These are phyloP conservation scores for Fusarium sacchari DNA, from an alignment of 2,329 filamentous ascomycete genomes.

Conservation along the genomic window DNA sequence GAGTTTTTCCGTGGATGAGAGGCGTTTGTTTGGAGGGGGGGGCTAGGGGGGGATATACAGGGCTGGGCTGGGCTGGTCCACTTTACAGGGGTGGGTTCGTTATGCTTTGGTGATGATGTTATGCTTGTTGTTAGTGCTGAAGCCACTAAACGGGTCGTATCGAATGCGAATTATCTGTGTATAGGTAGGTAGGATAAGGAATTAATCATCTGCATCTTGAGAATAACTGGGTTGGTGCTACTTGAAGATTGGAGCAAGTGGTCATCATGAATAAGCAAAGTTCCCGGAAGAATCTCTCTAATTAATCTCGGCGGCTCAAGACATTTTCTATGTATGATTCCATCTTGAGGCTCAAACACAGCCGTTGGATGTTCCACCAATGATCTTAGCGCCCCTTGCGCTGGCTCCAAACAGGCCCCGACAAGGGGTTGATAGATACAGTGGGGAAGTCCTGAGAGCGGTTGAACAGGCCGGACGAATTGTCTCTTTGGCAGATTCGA, in stretches of 20 bases:
- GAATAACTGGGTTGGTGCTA: rapidly evolving
- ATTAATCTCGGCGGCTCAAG: slow-evolving; percentile 9
- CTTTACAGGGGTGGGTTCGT: not conserved
- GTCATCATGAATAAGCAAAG: not conserved
- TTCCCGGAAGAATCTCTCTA: not conserved
- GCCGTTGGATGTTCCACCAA: slow-evolving; percentile 41
- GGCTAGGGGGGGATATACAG: no score
- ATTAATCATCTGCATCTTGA: not conserved
- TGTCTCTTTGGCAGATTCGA: slow-evolving; percentile 33
- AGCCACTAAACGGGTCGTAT: not conserved
- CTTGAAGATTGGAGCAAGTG: rapidly evolving
- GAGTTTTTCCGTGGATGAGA: slow-evolving; percentile 37
- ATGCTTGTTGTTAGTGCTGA: slow-evolving; percentile 2
- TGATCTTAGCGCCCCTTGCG: slow-evolving; percentile 40
- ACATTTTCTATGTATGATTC: not conserved
- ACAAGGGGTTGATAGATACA: not conserved
- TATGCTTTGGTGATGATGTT: not conserved
- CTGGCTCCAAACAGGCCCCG: slow-evolving; percentile 39
- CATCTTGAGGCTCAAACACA: slow-evolving; percentile 44
- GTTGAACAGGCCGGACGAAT: slow-evolving; percentile 1
- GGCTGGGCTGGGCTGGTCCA: slow-evolving; percentile 11
- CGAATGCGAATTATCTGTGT: not conserved
- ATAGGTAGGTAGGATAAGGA: not conserved
- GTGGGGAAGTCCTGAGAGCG: not conserved
- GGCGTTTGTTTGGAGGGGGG: slow-evolving; percentile 9